phyloP scores from a whole-genome alignment of 1,284 basidiomycete genomes.

The Peniophora sp. region DNA sequence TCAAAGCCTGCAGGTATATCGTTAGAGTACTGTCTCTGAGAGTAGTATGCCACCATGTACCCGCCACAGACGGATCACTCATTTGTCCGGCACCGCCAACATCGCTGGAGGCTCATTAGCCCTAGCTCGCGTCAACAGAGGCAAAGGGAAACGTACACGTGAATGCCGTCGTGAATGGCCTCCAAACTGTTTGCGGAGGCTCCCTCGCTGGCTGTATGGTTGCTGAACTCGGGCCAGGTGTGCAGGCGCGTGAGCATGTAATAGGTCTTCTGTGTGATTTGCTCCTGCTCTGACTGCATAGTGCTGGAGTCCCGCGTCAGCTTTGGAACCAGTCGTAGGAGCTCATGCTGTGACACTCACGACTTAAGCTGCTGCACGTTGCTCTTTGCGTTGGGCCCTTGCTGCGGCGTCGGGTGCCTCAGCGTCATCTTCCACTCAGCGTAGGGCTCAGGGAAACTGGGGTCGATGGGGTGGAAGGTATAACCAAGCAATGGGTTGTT shows the following conservation, averaged over 20 bases:
- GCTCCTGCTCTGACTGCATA: constrained; percentile 15
- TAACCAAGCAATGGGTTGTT: constrained; percentile 37
- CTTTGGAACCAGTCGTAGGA: background rate
- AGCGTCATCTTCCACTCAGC: constrained; percentile 31
- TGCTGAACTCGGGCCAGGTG: constrained; percentile 37
- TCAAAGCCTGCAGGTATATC: constrained; percentile 28
- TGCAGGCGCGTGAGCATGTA: constrained; percentile 29
- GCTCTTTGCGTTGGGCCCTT: constrained; percentile 19
- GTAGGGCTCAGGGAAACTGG: constrained; percentile 28
- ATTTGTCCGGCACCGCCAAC: constrained; percentile 33
- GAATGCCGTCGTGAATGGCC: constrained; percentile 39
- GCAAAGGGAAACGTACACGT: constrained; percentile 13
- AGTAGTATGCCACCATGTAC: no score
- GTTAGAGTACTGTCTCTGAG: no score
- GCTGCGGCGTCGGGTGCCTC: constrained; percentile 26
- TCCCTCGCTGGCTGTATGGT: constrained; percentile 28
- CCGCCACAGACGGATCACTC: constrained; percentile 27
- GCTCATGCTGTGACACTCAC: constrained; percentile 15
- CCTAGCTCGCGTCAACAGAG: background rate
- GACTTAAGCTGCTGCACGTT: constrained; percentile 21
- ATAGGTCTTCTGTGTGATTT: constrained; percentile 27
- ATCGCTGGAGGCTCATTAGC: no score
- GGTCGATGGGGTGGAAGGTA: constrained; percentile 33
- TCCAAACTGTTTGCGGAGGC: constrained; percentile 38
- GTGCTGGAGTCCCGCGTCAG: background rate